Evolutionary conservation across 768 basidiomycete genomes (phyloP), one percentile per base, ranked within the genome.

Genomic region (Pleurotus eryngii): DNA sequence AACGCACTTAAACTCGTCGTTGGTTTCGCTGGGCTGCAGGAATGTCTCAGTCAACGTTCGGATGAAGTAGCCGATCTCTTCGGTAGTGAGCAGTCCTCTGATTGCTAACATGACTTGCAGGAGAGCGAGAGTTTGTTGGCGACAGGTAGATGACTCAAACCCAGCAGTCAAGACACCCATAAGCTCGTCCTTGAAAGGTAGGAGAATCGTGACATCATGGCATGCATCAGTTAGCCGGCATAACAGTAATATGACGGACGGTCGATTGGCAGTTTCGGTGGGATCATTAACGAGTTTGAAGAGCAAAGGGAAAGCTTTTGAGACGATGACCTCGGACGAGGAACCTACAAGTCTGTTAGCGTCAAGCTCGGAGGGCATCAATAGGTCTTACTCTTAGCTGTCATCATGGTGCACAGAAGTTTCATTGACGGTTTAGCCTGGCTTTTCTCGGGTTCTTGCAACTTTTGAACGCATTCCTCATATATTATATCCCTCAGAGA

Each of bases 401-500:
- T 73, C 69, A 92, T 79, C 62, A 94, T 83, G 1, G 85, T 81
- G 60, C 88, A 87, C 30, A 98, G 71, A 30, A 94, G 82, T 67
- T 91, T 93, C 46, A 89, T 88, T 1, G 94, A 95, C 40, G 91
- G 86, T 66, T 86, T 86, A 1, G 95, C 94, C 68, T 94, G 90
- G 67, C 83, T 88, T 74, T 98, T 98, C 69, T 98, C 97, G 0
- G 96, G 94, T 66, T 97, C 92, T 43, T 85, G 81, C 43, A 98
- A 72, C 56, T 90, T 83, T 20, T 81, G 78, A 6, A 94, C 77
- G 63, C 92, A 95, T 65, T 97, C 92, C 56, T 85, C 81, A 60
- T 89, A 89, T n/a, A 54, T 40, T 0, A 90, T 86, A 43, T 89
- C 85, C 60, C 80, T 81, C 14, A 87, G 87, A 2, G 96, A 9